These are phyloP conservation scores for Pouteria glomerata DNA, from an alignment of 148 eudicot species.

Conservation along the genomic window DNA sequence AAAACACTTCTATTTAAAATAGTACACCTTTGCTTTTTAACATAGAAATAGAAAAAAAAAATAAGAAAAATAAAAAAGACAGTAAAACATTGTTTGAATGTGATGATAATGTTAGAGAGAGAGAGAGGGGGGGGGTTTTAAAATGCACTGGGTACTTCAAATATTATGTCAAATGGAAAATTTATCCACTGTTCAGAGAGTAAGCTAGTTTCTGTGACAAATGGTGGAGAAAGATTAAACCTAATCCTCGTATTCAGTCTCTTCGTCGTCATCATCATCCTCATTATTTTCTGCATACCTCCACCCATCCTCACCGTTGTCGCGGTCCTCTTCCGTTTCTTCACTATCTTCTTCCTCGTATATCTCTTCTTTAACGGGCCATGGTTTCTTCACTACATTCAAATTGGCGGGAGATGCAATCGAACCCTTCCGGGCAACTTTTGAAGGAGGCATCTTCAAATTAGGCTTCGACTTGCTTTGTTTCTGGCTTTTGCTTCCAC, in stretches of 20 bases:
- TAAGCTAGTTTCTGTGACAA: neutral
- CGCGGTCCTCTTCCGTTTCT: constrained; percentile 91
- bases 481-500: constrained; percentile 51
- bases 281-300: constrained; percentile 62
- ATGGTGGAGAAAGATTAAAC: neutral
- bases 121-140: too few relatives aligned
- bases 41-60: too few relatives aligned
- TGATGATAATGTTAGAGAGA: too few relatives aligned
- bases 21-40: too few relatives aligned
- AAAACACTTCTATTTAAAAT: too few relatives aligned
- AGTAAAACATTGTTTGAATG: too few relatives aligned
- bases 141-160: too few relatives aligned
- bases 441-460: constrained; percentile 63
- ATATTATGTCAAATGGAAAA: neutral
- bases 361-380: constrained; percentile 62
- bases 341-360: constrained; percentile 94
- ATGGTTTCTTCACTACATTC: constrained; percentile 47
- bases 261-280: constrained; percentile 93
- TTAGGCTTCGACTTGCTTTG: constrained; percentile 66
- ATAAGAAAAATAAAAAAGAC: too few relatives aligned
- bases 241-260: constrained; percentile 83
- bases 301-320: constrained; percentile 71
- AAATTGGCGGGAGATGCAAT: constrained; percentile 39
- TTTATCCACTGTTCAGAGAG: neutral
- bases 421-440: constrained; percentile 46